phyloP scores from a whole-genome alignment of 129 eudicot genomes.

The Cynara cardunculus region DNA sequence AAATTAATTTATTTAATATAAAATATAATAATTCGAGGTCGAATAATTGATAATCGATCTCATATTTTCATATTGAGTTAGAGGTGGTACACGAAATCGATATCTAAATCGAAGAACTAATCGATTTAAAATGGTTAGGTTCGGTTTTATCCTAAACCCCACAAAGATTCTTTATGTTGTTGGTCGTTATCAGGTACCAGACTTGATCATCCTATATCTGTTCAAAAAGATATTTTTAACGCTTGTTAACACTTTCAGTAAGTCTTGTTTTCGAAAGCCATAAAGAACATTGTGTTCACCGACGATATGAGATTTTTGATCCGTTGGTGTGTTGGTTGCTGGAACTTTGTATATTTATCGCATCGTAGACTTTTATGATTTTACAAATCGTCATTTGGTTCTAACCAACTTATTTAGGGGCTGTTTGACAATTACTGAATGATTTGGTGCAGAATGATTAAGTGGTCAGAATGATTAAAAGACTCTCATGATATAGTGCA shows the following conservation, averaged over 20 bases:
- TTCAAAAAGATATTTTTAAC: no score
- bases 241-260: not conserved
- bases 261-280: not conserved
- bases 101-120: not conserved
- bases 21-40: not conserved
- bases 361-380: not conserved
- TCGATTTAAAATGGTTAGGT: not conserved
- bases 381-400: not conserved
- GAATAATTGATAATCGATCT: not conserved
- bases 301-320: not conserved
- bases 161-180: no score
- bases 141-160: not conserved
- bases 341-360: not conserved
- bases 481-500: no score
- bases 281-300: not conserved
- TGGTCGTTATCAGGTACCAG: no score
- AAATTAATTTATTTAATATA: not conserved
- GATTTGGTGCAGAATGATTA: no score
- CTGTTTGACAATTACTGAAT: no score
- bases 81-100: not conserved
- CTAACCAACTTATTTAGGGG: not conserved
- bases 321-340: not conserved
- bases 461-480: no score
- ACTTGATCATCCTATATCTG: no score
- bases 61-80: not conserved